Evolutionary conservation across 2,329 filamentous ascomycete species (phyloP).

Genomic region (Thermoascus crustaceus): DNA sequence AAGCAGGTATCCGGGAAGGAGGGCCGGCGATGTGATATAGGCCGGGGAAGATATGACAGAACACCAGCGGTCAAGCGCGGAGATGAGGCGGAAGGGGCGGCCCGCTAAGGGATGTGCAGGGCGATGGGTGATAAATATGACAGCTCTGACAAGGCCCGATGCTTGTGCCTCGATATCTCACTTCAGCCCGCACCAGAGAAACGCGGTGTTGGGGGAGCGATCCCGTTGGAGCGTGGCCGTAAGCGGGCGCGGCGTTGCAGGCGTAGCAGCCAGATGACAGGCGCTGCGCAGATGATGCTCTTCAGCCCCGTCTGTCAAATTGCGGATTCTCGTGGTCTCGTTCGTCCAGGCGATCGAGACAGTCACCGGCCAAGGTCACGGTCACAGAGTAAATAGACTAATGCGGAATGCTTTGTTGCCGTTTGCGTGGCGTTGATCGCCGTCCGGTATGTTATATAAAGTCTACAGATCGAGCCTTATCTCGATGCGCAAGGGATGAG

Average conservation of each 20-base stretch:
- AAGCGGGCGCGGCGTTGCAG: not conserved
- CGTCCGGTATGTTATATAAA: too few species aligned
- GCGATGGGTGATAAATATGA: slow-evolving; percentile 2
- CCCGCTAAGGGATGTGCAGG: not conserved
- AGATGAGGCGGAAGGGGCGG: not conserved
- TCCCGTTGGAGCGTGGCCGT: not conserved
- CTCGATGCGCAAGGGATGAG: too few species aligned
- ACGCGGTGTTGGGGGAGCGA: slow-evolving; percentile 2
- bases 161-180: not conserved
- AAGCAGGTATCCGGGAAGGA: not conserved
- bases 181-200: too few species aligned
- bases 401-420: too few species aligned
- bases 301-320: too few species aligned
- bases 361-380: not conserved
- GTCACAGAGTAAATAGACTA: too few species aligned
- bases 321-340: not conserved
- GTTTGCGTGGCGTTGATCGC: too few species aligned
- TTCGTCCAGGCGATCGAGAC: not conserved
- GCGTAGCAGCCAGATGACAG: not conserved
- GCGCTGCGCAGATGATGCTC: slow-evolving; percentile 1
- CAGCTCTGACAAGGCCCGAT: not conserved
- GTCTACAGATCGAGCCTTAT: too few species aligned
- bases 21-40: not conserved
- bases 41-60: not conserved
- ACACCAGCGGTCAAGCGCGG: not conserved